Base-by-base conservation (phyloP, 768 basidiomycete genomes). In the Termitomyces eurrhizus region DNA sequence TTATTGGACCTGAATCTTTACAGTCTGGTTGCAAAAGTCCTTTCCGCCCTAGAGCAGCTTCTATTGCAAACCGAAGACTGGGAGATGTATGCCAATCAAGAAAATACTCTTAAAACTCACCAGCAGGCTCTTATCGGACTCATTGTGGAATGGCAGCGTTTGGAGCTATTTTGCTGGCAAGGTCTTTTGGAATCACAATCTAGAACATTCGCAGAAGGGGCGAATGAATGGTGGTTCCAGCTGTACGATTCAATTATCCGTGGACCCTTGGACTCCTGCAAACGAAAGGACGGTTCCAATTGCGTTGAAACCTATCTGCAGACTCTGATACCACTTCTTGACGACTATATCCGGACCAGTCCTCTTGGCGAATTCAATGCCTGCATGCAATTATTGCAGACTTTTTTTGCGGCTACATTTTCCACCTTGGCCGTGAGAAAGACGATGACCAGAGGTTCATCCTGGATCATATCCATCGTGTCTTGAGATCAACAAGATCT, bases 41-140 rank as follows among this genome's bases (percentile, higher is more conserved):
- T 99, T 36, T 82, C 92, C 0, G 86, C 87, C 6, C 70, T 98
- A 48, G 97, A 99, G 69, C 90, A 90, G 64, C 77, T 99, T 8
- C 75, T 98, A 2, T 67, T 88, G 52, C 91, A 96, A 62, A 93
- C 85, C 26, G 92, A 95, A 56, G 96, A 98, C 68, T 99, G 97
- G 97, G 94, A 99, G 70, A 86, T 87, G 65, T 98, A 91, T 69
- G 89, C 96, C n/a, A 95, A 93, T 73, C 80, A 85, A n/a, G 87
- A 90, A 46, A 98, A 94, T 68, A 87, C 87, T 45, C 80, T 99
- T 64, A 85, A 82, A 67, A 56, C 70, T 1, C 78, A 90, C 66
- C 93, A 86, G 61, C 82, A 84, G 29, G 78, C 78, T 4, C 71
- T 97, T 26, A 89, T 84, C 12, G 74, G 72, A 29, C 79, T 95